Percentiles rank a stretch among this genome's conserved stretches.
Evolutionary conservation across 73 alveolate genomes (phyloP).

Genomic region (Tetrahymena thermophila): DNA sequence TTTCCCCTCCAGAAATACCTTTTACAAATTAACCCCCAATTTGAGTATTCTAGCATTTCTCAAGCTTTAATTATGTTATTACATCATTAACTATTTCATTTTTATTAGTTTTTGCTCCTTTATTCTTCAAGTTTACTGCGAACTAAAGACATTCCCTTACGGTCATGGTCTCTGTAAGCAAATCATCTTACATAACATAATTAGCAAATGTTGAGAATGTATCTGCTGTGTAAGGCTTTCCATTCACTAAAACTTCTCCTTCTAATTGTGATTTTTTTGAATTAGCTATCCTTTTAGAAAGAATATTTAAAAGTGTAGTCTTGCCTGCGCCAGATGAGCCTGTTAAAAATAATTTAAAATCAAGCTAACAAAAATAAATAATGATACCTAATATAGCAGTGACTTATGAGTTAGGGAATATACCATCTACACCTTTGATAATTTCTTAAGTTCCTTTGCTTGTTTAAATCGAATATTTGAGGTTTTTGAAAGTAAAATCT

Average conservation of each 20-base stretch:
- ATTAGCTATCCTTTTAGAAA: not conserved
- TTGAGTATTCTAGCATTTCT: slow-evolving; percentile 8
- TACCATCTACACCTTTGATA: not conserved
- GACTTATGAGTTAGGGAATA: not conserved
- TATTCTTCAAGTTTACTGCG: slow-evolving; percentile 38
- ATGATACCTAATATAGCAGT: not conserved
- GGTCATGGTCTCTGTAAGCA: slow-evolving; percentile 26
- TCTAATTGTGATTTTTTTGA: slow-evolving; percentile 44
- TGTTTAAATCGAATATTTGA: not conserved
- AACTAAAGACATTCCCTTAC: slow-evolving; percentile 46
- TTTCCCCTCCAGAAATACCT: slow-evolving; percentile 12
- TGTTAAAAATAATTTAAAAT: not conserved
- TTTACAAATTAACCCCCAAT: slow-evolving; percentile 26
- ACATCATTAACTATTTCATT: not conserved
- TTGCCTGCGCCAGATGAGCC: slow-evolving; percentile 18
- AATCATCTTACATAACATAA: slow-evolving; percentile 51
- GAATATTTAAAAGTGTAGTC: slow-evolving; percentile 10
- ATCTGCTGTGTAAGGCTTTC: not conserved
- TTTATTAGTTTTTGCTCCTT: not conserved
- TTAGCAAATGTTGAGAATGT: slow-evolving; percentile 16
- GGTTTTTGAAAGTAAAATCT: not conserved
- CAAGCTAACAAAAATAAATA: no score
- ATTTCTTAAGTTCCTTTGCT: not conserved
- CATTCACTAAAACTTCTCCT: slow-evolving; percentile 68
- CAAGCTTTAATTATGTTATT: slow-evolving; percentile 11